Conservation (phyloP, 306 rosid species). For the Vigna reflexopilosa region DNA sequence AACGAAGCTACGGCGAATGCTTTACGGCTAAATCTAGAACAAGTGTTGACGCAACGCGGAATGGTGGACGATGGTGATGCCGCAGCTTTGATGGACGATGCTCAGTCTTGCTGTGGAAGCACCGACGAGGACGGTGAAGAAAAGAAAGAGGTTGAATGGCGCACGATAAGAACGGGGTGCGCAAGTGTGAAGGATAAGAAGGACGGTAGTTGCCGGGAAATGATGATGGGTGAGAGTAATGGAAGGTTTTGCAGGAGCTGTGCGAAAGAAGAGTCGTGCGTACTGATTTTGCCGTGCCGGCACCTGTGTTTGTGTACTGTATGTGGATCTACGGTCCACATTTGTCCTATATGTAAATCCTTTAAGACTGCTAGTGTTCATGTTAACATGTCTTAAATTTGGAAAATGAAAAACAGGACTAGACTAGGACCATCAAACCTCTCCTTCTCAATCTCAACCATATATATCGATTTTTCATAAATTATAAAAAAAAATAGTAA, state of each 20-base stretch:
- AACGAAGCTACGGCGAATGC: conserved; percentile 91
- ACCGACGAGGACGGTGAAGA: conserved; percentile 1
- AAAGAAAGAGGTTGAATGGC: conserved; percentile 39
- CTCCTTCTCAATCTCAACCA: not conserved
- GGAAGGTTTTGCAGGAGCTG: conserved; percentile 73
- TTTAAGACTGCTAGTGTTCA: conserved; percentile 75
- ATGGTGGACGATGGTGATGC: conserved; percentile 1
- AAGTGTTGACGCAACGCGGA: conserved; percentile 56
- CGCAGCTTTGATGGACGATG: conserved; percentile 52
- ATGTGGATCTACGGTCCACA: conserved; percentile 74
- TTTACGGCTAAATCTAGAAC: conserved; percentile 66
- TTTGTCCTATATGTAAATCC: conserved; percentile 93
- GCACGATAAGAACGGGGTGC: conserved; percentile 27
- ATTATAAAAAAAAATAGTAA: not conserved
- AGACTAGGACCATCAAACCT: not conserved
- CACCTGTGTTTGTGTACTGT: conserved; percentile 84
- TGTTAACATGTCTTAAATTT: conserved; percentile 68
- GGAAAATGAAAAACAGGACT: not conserved
- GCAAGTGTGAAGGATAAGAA: conserved; percentile 35
- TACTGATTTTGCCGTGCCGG: conserved; percentile 88
- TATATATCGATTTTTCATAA: not conserved
- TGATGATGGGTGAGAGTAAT: not conserved
- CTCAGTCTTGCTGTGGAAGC: conserved; percentile 77
- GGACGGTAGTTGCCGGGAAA: not conserved
- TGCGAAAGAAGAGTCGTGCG: conserved; percentile 82